These are phyloP conservation scores for Biscutella laevigata DNA, from an alignment of 441 rosid genomes.

Conservation along the genomic window DNA sequence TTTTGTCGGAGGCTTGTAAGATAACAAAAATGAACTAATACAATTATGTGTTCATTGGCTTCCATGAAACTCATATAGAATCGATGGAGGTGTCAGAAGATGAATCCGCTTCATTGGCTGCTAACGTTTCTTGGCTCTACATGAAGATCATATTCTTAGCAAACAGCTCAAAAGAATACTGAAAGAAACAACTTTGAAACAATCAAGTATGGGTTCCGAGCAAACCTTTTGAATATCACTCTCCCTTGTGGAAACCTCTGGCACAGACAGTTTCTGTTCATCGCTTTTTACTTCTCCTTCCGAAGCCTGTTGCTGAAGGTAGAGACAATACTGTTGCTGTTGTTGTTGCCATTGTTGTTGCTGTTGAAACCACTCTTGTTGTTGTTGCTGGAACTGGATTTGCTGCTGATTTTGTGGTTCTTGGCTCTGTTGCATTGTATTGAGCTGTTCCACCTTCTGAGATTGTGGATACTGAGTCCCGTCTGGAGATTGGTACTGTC, in stretches of 20 bases:
- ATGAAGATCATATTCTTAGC: not conserved
- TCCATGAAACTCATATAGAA: conserved; percentile 14
- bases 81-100: conserved; percentile 23
- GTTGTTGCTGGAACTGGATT: conserved; percentile 24
- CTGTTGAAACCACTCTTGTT: conserved; percentile 26
- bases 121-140: conserved; percentile 24
- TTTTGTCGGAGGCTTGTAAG: not conserved
- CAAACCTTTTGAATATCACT: conserved; percentile 19
- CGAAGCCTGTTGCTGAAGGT: conserved; percentile 20
- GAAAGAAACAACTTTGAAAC: not conserved
- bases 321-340: conserved; percentile 16
- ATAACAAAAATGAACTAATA: not conserved
- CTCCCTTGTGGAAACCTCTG: conserved; percentile 15
- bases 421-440: conserved; percentile 17
- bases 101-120: conserved; percentile 1
- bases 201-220: not conserved
- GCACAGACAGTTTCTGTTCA: conserved; percentile 20
- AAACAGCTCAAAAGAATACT: not conserved
- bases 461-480: conserved; percentile 25
- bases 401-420: conserved; percentile 25
- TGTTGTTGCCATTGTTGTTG: conserved; percentile 30
- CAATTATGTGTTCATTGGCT: not conserved
- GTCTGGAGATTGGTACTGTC: conserved; percentile 29
- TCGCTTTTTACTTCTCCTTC: conserved; percentile 23
- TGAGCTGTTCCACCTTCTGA: conserved; percentile 27